Evolutionary conservation across 2,329 filamentous ascomycete genomes (phyloP), one percentile per base, ranked within the genome.

Genomic region (Cordyceps fumosorosea): DNA sequence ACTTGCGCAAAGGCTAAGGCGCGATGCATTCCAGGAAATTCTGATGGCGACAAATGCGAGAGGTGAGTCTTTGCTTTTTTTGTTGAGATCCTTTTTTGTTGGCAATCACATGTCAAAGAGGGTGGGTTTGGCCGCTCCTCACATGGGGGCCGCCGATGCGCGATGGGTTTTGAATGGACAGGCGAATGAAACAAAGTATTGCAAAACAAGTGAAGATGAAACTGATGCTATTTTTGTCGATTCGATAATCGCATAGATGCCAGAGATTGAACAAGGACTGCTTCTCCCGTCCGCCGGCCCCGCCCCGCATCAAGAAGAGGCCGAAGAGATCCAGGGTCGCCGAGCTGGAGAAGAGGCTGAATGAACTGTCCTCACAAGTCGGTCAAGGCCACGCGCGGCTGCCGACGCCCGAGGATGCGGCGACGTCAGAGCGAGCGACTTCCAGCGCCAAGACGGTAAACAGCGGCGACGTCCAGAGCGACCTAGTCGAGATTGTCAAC

Each of bases 1-100:
- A 81, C 79, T 1, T 82, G 80, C 66, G 80, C 80, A 63, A 80
- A 77, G 66, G 80, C 80, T n/a, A 82, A 82, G 67, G 76, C 79
- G 34, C 74, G 80, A 66, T 82, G 80, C 51, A 76, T 80, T 29
- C 72, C 77, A 0, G 76, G 79, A 34, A 59, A n/a, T 3, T 75
- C 76, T 11, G 68, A 70, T 16, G 73, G 69, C 6, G 71, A 73
- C 60, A 78, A 78, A 60, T 82, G 80, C 65, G 80, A 82, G 64
- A 76, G 80, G 79, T 81, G 66, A 68, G 74, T 20, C 20, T 26
- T 14, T 16, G 10, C 22, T 26, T 48, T 40, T 52, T 50, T 48
- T 54, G 50, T 45, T 48, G 45, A 52, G 45, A 5, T 47, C 32
- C 47, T 37, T 37, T 37, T 60, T 60, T 60, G 58, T 60, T 55